phyloP scores from a whole-genome alignment of 495 filamentous ascomycete species.

The Achaetomiella virescens region DNA sequence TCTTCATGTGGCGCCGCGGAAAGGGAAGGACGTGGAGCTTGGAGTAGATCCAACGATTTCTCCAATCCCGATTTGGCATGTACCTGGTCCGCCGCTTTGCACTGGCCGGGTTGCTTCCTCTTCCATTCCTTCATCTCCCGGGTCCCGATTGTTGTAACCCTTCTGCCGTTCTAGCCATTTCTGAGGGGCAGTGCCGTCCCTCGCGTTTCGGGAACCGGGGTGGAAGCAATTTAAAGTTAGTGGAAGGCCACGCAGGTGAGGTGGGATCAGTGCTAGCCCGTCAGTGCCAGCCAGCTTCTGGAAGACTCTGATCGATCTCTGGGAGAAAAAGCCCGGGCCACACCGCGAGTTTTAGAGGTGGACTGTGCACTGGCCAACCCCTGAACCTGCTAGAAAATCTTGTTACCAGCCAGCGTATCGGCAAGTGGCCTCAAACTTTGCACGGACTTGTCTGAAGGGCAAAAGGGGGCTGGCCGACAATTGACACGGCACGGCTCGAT shows the following conservation, averaged over 20 bases:
- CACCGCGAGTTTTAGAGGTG: neutral
- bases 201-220: too few species aligned
- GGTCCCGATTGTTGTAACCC: neutral
- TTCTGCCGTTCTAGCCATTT: neutral
- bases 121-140: neutral
- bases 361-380: too few species aligned
- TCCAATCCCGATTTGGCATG: constrained; percentile 1
- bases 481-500: neutral
- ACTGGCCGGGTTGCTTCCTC: neutral
- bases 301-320: neutral
- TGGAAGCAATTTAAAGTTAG: too few species aligned
- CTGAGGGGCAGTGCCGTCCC: neutral
- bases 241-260: neutral
- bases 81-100: neutral
- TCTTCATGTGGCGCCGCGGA: constrained; percentile 11
- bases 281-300: neutral
- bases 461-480: neutral
- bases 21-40: constrained; percentile 1
- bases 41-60: neutral
- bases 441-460: neutral
- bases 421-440: neutral
- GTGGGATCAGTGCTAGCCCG: too few species aligned
- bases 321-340: neutral
- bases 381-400: neutral
- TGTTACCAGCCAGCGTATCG: neutral